Evolutionary conservation across 805 yeast species (phyloP).

Genomic region (Huiozyma naganishii): DNA sequence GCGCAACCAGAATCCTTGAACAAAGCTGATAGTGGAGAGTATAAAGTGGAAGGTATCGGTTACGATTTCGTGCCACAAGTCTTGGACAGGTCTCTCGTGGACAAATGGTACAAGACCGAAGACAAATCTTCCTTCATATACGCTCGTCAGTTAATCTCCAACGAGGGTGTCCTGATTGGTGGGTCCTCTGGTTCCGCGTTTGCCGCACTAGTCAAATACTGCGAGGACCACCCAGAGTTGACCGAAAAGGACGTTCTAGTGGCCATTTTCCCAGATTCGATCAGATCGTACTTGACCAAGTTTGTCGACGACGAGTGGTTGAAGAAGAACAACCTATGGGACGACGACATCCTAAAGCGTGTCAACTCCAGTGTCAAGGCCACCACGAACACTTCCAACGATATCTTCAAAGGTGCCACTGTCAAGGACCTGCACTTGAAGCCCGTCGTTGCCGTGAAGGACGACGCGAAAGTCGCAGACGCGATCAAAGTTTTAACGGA

Average conservation of each 20-base stretch:
- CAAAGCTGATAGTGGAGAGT: conserved; percentile 39
- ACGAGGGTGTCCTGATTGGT: conserved; percentile 81
- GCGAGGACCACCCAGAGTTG: conserved; percentile 46
- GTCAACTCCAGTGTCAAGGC: conserved; percentile 18
- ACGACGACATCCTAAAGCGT: conserved; percentile 34
- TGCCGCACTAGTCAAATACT: conserved; percentile 64
- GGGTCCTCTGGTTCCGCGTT: conserved; percentile 85
- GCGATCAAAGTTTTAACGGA: conserved; percentile 62
- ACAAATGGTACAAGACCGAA: conserved; percentile 78
- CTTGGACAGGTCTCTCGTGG: conserved; percentile 52
- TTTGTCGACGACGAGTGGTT: conserved; percentile 90
- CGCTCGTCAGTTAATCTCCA: conserved; percentile 72
- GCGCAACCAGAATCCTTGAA: conserved; percentile 71
- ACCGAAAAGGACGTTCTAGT: conserved; percentile 68
- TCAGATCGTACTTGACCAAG: conserved; percentile 77
- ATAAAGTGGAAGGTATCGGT: conserved; percentile 86
- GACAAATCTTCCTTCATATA: conserved; percentile 69
- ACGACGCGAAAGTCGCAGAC: conserved; percentile 45
- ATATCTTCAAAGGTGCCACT: conserved; percentile 42
- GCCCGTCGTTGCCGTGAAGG: conserved; percentile 67
- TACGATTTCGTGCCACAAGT: conserved; percentile 83
- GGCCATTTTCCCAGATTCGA: conserved; percentile 76
- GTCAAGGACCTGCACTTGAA: conserved; percentile 62
- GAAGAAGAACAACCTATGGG: conserved; percentile 65
- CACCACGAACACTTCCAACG: conserved; percentile 23